phyloP scores from a whole-genome alignment of 176 grass and related monocot genomes.

The Cymbopogon citratus region DNA sequence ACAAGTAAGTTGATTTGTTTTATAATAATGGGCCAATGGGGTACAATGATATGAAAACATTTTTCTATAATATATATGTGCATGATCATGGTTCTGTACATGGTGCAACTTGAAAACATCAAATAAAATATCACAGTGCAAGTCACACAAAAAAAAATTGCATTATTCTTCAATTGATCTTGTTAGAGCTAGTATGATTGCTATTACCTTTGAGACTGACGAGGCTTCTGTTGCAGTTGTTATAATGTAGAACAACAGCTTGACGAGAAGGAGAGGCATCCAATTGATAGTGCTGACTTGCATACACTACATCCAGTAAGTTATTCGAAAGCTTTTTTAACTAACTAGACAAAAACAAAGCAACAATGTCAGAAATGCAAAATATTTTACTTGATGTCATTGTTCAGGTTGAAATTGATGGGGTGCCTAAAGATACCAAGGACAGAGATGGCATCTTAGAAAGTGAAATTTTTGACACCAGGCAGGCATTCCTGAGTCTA shows the following conservation, averaged over 20 bases:
- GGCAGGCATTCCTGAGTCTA: constrained; percentile 87
- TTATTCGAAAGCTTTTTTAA: constrained; percentile 16
- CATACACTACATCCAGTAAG: constrained; percentile 72
- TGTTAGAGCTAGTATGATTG: constrained; percentile 16
- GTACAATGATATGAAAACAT: constrained; percentile 10
- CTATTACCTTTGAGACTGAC: constrained; percentile 18
- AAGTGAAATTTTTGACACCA: constrained; percentile 83
- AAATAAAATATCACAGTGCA: not conserved
- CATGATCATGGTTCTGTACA: constrained; percentile 6
- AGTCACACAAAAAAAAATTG: too few relatives aligned
- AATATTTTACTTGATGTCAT: not conserved
- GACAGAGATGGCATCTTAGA: constrained; percentile 83
- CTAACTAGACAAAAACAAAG: not conserved
- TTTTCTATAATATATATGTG: constrained; percentile 21
- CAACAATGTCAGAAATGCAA: not conserved
- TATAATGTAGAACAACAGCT: constrained; percentile 43
- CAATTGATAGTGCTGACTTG: constrained; percentile 50
- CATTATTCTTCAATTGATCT: not conserved
- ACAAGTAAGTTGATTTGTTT: constrained; percentile 46
- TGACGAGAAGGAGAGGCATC: constrained; percentile 70
- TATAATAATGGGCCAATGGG: too few relatives aligned
- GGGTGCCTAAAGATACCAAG: constrained; percentile 59
- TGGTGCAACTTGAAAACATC: constrained; percentile 3
- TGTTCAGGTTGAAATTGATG: constrained; percentile 72
- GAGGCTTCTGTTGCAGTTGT: constrained; percentile 52